A percentile compares a stretch with the other conserved stretches of the same genome.
Evolutionary conservation across 2,329 filamentous ascomycete species (phyloP).

Genomic region (Tolypocladium cylindrosporum): DNA sequence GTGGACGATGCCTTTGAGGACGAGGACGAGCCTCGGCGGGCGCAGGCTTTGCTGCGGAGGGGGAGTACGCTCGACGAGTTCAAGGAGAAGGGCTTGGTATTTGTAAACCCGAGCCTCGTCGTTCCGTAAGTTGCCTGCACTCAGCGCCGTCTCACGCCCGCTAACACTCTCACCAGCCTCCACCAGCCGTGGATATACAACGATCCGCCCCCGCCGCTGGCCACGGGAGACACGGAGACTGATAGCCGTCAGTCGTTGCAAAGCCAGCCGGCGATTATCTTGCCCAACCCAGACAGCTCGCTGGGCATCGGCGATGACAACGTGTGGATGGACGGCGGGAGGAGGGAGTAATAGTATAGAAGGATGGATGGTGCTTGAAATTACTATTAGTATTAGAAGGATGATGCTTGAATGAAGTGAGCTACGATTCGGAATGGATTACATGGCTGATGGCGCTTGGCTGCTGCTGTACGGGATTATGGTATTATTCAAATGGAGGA

Average conservation of each 20-base stretch:
- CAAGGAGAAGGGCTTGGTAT: constrained; percentile 57
- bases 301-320: constrained; percentile 29
- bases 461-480: background rate
- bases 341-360: background rate
- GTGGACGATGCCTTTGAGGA: constrained; percentile 27
- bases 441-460: background rate
- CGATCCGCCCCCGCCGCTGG: constrained; percentile 35
- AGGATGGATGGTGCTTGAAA: background rate
- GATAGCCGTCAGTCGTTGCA: constrained; percentile 11
- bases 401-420: background rate
- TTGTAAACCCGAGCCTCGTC: constrained; percentile 68
- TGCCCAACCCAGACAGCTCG: constrained; percentile 24
- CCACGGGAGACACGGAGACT: constrained; percentile 15
- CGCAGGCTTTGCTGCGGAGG: constrained; percentile 34
- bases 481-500: background rate
- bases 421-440: background rate
- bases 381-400: background rate
- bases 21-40: constrained; percentile 31
- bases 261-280: constrained; percentile 13
- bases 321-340: constrained; percentile 22
- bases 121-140: constrained; percentile 35
- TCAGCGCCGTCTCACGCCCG: background rate
- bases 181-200: constrained; percentile 60
- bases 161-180: constrained; percentile 32
- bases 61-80: constrained; percentile 63